Evolutionary conservation across 345 rosid genomes (phyloP).

Genomic region (Hibiscus trionum): DNA sequence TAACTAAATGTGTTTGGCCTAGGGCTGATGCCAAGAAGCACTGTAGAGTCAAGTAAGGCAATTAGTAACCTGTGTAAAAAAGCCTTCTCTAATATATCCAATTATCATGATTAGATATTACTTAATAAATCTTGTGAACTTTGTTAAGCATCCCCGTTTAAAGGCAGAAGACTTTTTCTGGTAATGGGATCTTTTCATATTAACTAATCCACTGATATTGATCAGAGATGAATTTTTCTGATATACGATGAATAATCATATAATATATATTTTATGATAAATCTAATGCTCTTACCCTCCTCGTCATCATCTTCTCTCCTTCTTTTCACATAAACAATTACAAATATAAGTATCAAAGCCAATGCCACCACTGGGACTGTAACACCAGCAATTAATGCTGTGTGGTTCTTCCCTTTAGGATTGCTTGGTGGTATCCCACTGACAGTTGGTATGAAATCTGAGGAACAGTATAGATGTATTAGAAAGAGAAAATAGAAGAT

Average conservation of each 20-base stretch:
- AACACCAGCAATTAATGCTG: constrained; percentile 23
- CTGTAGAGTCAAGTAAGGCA: constrained; percentile 17
- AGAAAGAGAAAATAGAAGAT: neutral
- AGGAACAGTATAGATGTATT: neutral
- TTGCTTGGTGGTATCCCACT: neutral
- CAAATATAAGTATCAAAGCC: constrained; percentile 11
- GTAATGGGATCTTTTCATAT: neutral
- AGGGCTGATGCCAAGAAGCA: constrained; percentile 18
- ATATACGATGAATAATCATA: neutral
- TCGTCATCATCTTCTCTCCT: constrained; percentile 2
- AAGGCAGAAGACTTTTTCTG: neutral
- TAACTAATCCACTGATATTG: neutral
- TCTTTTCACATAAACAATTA: constrained; percentile 3
- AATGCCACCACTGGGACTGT: constrained; percentile 10
- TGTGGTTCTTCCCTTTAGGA: constrained; percentile 11
- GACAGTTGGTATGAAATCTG: constrained; percentile 21
- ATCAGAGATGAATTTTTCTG: neutral
- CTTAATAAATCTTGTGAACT: neutral
- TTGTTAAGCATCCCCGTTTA: neutral
- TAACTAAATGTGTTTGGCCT: constrained; percentile 29
- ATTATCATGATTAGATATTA: neutral
- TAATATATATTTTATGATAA: neutral
- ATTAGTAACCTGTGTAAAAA: neutral
- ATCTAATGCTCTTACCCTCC: constrained; percentile 16
- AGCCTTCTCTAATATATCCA: neutral